Evolutionary conservation across 73 alveolate species (phyloP), one percentile per base, ranked within the genome.

Genomic region (Diophrys sp.): DNA sequence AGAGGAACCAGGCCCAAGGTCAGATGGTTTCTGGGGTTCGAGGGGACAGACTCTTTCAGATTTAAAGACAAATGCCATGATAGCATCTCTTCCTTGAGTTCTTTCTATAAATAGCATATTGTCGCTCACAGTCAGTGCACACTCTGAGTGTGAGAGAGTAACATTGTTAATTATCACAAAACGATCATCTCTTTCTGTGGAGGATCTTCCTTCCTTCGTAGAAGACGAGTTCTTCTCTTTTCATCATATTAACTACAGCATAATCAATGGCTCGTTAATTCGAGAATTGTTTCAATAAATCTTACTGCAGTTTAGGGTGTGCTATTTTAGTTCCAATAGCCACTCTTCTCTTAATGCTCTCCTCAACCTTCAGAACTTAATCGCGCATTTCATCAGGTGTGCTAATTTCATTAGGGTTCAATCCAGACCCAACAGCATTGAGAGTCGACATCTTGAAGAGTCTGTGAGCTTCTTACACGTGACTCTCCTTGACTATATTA

Each of bases 401-500:
- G 31, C 84, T 93, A 29, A 88, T 87, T 29, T 87, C 89, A 56
- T 91, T 73, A 23, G 92, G 89, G 67, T 94, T 79, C 83, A 91
- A 88, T 55, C 98, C 98, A 24, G 96, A 89, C 33, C 92, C 69
- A 1, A 97, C 97, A 1, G 99, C 99, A 70, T 87, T 80, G 90
- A 97, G 86, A 0, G 99, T 97, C n/a, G 99, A 93, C 53, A 87
- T 97, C 87, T 96, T 96, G 91, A 98, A 98, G 28, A 98, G 79
- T 75, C 99, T 91, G 79, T 97, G 99, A 23, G 99, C 99, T 87
- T 97, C 99, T 77, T 96, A 98, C 14, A 98, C 99, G 79, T 98
- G 99, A 29, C 93, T 89, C 29, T 89, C 86, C 55, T 85, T 93
- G 24, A 97, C 99, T 31, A 87, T 91, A 69, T 90, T 88, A 56